A percentile compares a stretch with the other conserved stretches of the same genome.
These are phyloP conservation scores for Alternaria solani DNA, from an alignment of 2,329 filamentous ascomycete genomes.

Conservation along the genomic window DNA sequence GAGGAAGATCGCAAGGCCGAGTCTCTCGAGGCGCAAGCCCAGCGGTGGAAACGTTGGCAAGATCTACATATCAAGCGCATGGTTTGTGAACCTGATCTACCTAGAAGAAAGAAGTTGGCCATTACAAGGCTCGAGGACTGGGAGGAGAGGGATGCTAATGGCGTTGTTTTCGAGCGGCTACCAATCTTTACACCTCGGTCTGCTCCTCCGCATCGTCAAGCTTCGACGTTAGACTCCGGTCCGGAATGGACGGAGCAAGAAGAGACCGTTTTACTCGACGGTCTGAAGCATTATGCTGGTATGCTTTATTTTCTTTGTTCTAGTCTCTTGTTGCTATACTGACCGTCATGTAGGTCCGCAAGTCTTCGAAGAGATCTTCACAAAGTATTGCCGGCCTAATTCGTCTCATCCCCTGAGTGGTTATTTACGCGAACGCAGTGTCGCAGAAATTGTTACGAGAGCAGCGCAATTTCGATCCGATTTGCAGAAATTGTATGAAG, in stretches of 20 bases:
- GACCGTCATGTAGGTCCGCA: conserved; percentile 20
- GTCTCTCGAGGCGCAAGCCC: background rate
- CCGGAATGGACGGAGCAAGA: conserved; percentile 45
- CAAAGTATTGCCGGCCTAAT: conserved; percentile 31
- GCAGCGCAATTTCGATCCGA: conserved; percentile 31
- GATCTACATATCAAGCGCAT: conserved; percentile 39
- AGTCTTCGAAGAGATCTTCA: conserved; percentile 44
- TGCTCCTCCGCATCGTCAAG: conserved; percentile 22
- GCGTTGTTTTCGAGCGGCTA: conserved; percentile 50
- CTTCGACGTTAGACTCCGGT: conserved; percentile 17
- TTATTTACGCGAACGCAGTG: conserved; percentile 37
- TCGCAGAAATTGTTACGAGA: conserved; percentile 38
- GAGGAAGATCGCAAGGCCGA: conserved; percentile 11
- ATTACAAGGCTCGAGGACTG: conserved; percentile 23
- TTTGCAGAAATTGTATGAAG: conserved; percentile 22
- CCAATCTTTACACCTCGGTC: conserved; percentile 49
- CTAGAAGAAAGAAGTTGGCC: conserved; percentile 15
- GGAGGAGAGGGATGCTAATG: conserved; percentile 51
- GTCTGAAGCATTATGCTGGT: conserved; percentile 37
- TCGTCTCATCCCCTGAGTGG: conserved; percentile 15
- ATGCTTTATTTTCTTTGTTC: conserved; percentile 9
- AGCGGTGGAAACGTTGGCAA: conserved; percentile 39
- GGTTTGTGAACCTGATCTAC: conserved; percentile 33
- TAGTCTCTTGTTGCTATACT: background rate
- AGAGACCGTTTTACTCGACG: conserved; percentile 43